phyloP scores from a whole-genome alignment of 371 early-diverging fungal genomes.

The Lichtheimia hyalospora region DNA sequence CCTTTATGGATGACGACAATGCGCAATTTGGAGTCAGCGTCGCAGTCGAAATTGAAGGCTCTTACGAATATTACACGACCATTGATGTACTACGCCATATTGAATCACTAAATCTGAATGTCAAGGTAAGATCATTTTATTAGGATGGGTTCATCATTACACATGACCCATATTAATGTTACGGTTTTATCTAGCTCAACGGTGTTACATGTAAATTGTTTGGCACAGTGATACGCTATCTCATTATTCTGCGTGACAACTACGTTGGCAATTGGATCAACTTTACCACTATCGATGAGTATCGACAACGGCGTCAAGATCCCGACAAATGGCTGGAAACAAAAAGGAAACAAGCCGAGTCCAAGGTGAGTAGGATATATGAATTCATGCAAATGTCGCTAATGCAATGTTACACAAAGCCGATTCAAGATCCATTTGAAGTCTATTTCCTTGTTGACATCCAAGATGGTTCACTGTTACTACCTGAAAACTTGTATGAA shows the following conservation, averaged over 20 bases:
- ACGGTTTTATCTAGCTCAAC: constrained; percentile 32
- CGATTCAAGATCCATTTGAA: constrained; percentile 65
- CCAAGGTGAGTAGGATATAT: constrained; percentile 46
- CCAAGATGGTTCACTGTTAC: constrained; percentile 57
- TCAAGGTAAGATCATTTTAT: constrained; percentile 47
- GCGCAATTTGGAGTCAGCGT: constrained; percentile 57
- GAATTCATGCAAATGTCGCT: background rate
- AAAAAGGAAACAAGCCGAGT: constrained; percentile 55
- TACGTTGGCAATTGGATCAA: constrained; percentile 73
- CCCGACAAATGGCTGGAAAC: constrained; percentile 42
- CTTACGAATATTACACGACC: constrained; percentile 64
- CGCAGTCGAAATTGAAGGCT: constrained; percentile 54
- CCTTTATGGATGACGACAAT: constrained; percentile 61
- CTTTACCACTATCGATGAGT: constrained; percentile 77
- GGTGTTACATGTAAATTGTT: constrained; percentile 64
- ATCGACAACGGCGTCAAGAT: constrained; percentile 54
- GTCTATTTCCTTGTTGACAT: constrained; percentile 56
- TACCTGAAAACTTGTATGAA: constrained; percentile 78
- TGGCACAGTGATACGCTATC: constrained; percentile 71
- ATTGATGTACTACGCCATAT: constrained; percentile 54
- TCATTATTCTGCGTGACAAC: constrained; percentile 76
- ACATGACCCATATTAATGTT: background rate
- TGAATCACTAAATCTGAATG: constrained; percentile 62
- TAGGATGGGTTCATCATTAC: too few relatives aligned
- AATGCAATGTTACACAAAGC: constrained; percentile 23